Evolutionary conservation across 2,329 filamentous ascomycete species (phyloP), one percentile per base, ranked within the genome.

Genomic region (Penicillium crustosum): DNA sequence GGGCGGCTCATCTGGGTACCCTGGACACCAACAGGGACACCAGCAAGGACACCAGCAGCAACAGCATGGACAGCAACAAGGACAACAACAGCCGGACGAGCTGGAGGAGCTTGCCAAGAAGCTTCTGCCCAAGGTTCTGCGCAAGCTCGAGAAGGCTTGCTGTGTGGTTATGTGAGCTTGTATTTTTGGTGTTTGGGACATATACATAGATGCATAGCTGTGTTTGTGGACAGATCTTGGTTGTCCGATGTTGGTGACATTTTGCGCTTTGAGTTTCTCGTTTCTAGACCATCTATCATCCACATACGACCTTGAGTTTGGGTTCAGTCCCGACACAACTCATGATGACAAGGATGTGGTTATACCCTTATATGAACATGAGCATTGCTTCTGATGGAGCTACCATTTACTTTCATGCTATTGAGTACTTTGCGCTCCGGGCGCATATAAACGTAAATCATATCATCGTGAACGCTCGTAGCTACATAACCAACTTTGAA

Each of bases 121-220:
- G 71, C 70, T 85, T 33, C 69, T 90, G 65, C 83, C 83, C 8
- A 83, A 79, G 71, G 69, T 90, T 36, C 68, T 89, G 62, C 82
- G 81, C 68, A 86, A 86, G 76, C 71, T 91, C 72, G 86, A 86
- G 72, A 86, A 86, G 74, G 78, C 77, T 58, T 93, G 89, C 76
- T 93, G 89, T 78, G 78, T 85, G 39, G 84, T 93, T 68, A 93
- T 93, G 89, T 93, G 79, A 43, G 51, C 13, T 41, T 47, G 53
- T 44, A 21, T 15, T 43, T 50, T 44, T 47, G 35, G 51, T 55
- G 35, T 60, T 59, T 63, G 19, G 38, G 43, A 39, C 38, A 58
- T 44, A 52, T 27, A 48, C 35, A 49, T 48, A 43, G 25, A 43
- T 42, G 39, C 35, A 53, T 44, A 38, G 47, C 47, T 51, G 49